Conservation (phyloP, 2,329 filamentous ascomycete genomes). For the Curvularia hawaiiensis region DNA sequence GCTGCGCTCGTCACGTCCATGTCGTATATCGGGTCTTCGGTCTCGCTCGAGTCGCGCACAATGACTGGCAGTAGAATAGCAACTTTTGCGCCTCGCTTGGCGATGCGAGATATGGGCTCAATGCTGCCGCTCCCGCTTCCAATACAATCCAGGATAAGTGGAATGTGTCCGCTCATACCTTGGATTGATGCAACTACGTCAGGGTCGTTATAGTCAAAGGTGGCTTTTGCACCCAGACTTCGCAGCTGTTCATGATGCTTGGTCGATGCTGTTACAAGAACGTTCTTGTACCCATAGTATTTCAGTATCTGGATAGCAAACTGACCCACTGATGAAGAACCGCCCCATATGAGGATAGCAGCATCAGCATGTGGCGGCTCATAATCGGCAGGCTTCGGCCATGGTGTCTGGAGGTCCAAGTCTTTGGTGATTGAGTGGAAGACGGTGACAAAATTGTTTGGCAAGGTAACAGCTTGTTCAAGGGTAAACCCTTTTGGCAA, state of each 20-base stretch:
- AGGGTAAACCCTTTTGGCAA: slow-evolving; percentile 51
- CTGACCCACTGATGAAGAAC: slow-evolving; percentile 51
- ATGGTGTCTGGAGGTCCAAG: slow-evolving; percentile 60
- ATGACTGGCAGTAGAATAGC: slow-evolving; percentile 67
- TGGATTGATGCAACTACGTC: slow-evolving; percentile 40
- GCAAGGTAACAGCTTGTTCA: slow-evolving; percentile 58
- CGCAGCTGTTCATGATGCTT: slow-evolving; percentile 48
- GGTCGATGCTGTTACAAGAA: slow-evolving; percentile 46
- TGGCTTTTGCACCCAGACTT: slow-evolving; percentile 44
- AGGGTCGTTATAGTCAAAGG: slow-evolving; percentile 50
- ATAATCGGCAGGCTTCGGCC: slow-evolving; percentile 58
- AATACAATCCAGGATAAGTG: slow-evolving; percentile 41
- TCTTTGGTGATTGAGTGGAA: slow-evolving; percentile 61
- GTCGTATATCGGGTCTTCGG: slow-evolving; percentile 57
- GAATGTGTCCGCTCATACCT: slow-evolving; percentile 25
- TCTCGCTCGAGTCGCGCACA: slow-evolving; percentile 56
- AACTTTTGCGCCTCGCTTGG: slow-evolving; percentile 56
- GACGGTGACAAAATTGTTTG: slow-evolving; percentile 63
- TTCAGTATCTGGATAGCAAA: slow-evolving; percentile 51
- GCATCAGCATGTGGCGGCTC: slow-evolving; percentile 37
- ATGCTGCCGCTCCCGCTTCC: slow-evolving; percentile 39
- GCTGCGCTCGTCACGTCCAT: slow-evolving; percentile 57
- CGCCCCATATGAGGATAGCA: slow-evolving; percentile 52
- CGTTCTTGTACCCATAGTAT: slow-evolving; percentile 48
- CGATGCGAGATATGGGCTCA: slow-evolving; percentile 53